phyloP scores from a whole-genome alignment of 257 asterid species.

The Nicotiana noctiflora region DNA sequence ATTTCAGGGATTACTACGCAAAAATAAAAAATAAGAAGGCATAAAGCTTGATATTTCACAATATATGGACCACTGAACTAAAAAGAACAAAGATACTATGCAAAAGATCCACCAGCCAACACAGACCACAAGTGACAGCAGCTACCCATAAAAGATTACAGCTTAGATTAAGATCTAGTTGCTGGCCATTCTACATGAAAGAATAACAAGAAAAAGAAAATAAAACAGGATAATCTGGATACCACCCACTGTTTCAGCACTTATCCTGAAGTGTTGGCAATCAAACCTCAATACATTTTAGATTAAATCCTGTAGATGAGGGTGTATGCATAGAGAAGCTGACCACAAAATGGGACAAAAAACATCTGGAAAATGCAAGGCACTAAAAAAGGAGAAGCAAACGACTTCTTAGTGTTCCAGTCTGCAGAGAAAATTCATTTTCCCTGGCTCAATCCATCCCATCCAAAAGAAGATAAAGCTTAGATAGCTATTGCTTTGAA shows the following conservation, averaged over 20 bases:
- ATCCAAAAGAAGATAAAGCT: neutral
- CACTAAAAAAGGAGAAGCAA: neutral
- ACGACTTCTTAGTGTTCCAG: neutral
- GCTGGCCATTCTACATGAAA: neutral
- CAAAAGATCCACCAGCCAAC: neutral
- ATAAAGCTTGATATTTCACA: neutral
- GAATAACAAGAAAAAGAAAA: neutral
- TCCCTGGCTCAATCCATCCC: neutral
- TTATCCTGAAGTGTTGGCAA: neutral
- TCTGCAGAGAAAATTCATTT: neutral
- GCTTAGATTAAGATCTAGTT: neutral
- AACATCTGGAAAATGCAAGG: neutral
- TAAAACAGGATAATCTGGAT: neutral
- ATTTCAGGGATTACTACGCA: neutral
- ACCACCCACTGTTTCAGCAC: neutral
- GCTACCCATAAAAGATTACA: neutral
- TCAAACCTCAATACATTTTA: neutral
- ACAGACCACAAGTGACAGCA: neutral
- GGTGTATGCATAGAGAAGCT: neutral
- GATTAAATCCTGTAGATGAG: neutral
- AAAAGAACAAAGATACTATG: neutral
- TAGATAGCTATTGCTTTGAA: neutral
- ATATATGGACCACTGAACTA: neutral
- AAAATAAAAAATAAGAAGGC: neutral
- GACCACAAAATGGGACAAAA: neutral